These are phyloP conservation scores for Fusarium sp. DNA, from an alignment of 2,329 filamentous ascomycete genomes.

Conservation along the genomic window DNA sequence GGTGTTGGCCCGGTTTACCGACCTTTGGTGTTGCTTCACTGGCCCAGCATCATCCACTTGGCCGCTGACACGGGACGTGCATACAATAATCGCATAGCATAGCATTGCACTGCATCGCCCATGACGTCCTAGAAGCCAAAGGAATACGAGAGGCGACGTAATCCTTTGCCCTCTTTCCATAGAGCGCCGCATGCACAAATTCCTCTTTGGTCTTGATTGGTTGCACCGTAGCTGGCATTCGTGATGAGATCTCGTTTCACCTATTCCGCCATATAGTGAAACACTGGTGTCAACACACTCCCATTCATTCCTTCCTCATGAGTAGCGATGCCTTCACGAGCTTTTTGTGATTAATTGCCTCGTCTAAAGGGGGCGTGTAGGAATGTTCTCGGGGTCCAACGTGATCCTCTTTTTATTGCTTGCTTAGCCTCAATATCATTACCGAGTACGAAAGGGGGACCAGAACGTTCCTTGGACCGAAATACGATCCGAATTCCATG, in stretches of 20 bases:
- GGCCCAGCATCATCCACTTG: neutral
- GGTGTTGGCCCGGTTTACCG: neutral
- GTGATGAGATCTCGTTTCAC: neutral
- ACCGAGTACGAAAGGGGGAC: neutral
- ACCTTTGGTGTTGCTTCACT: neutral
- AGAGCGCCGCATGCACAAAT: neutral
- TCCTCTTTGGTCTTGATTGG: neutral
- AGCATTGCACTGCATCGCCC: neutral
- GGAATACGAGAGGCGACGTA: neutral
- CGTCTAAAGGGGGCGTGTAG: neutral
- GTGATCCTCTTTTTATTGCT: neutral
- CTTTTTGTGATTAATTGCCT: neutral
- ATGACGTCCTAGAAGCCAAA: neutral
- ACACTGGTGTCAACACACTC: neutral
- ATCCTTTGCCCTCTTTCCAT: neutral
- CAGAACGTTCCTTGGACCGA: neutral
- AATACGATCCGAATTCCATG: neutral
- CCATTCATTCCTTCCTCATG: neutral
- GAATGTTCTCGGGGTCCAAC: neutral
- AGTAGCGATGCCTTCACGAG: neutral
- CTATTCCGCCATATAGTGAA: neutral
- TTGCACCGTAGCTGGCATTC: neutral
- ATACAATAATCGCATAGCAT: neutral
- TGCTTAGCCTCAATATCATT: neutral
- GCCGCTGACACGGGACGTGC: neutral